Evolutionary conservation across 108 stramenopile genomes (phyloP), one percentile per base, ranked within the genome.

Genomic region (Licmophora abbreviata): DNA sequence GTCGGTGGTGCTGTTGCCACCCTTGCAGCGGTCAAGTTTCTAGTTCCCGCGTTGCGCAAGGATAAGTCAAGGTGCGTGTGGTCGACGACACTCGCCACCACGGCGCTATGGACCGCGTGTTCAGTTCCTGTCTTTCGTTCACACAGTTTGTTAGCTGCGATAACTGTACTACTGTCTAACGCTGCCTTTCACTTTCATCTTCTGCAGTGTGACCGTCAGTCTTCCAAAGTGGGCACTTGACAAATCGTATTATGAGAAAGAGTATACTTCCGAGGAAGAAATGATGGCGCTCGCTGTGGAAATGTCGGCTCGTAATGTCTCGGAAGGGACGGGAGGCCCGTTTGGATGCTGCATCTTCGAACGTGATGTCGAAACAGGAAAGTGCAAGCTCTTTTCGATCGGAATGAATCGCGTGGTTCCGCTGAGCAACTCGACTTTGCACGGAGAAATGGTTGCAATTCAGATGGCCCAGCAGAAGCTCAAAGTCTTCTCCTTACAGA

Each of bases 361-460:
- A 45, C 47, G 75, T 14, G 67, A 83, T 58, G 48, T 55, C 12
- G 33, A 48, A 29, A 71, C 69, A 8, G 69, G 62, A 8, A 48
- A 56, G 12, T 48, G 45, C 14, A 59, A 50, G 32, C 52, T 86
- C 0, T 68, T 76, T 33, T 80, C 83, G 15, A 56, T 86, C 7
- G 89, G 82, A 34, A 58, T 76, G 56, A 87, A 91, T 51, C 77
- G 81, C 1, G 90, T 92, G 1, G 83, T 85, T 9, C 53, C 79
- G 1, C 55, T 87, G 44, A 45, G 48, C 38, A 92, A 92, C 56
- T 92, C 85, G 2, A 83, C 81, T 0, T 56, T 85, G 31, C 90
- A 92, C 57, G 90, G 81, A 28, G 90, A 92, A 67, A 92, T 74
- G 35, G 77, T 83, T 23, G 90, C 90, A 32, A 88, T 92, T 46